These are phyloP conservation scores for Leucosporidium yakuticum DNA, from an alignment of 768 basidiomycete species.

Conservation along the genomic window DNA sequence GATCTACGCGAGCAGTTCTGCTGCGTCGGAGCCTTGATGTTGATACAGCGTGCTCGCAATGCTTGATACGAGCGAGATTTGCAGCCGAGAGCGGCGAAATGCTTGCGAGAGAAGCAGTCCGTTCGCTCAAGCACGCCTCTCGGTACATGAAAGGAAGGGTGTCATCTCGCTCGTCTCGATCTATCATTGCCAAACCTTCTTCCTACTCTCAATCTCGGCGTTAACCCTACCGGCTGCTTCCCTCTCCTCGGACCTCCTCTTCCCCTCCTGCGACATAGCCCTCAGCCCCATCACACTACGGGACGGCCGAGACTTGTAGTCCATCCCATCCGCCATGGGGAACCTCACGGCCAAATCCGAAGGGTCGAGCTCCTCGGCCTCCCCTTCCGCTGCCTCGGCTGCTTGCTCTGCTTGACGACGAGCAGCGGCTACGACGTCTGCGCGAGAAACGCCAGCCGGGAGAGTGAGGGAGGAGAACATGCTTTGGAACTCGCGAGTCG, in stretches of 20 bases:
- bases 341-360: constrained; percentile 21
- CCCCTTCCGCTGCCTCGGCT: not conserved
- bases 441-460: constrained; percentile 20
- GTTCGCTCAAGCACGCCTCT: not conserved
- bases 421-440: constrained; percentile 10
- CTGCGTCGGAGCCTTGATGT: too few species aligned
- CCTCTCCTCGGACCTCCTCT: not conserved
- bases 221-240: not conserved
- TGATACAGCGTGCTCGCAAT: too few species aligned
- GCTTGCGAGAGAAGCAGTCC: too few species aligned
- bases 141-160: not conserved
- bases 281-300: not conserved
- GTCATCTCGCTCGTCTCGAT: not conserved
- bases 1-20: too few species aligned
- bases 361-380: constrained; percentile 17
- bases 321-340: constrained; percentile 10
- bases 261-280: constrained; percentile 1
- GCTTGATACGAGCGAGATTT: too few species aligned
- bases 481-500: constrained; percentile 4
- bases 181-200: not conserved
- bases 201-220: not conserved
- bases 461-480: constrained; percentile 26
- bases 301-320: constrained; percentile 8
- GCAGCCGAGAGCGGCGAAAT: too few species aligned
- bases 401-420: constrained; percentile 3